Conservation (phyloP, 2,329 filamentous ascomycete species). For the Amesomyces nigricolor region DNA sequence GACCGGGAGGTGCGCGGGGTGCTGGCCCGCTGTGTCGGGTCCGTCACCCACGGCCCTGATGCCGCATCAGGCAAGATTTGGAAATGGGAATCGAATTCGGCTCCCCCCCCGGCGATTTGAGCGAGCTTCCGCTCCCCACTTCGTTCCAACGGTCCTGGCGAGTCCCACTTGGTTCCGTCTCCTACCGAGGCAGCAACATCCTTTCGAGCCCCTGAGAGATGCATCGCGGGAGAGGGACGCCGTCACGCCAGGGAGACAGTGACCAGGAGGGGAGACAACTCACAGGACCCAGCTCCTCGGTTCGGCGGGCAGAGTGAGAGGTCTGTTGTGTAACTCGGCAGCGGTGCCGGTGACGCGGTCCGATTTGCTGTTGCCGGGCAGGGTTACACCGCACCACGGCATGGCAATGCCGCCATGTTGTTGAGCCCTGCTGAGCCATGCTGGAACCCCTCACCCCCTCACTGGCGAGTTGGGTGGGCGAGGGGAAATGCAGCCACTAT, state of each 20-base stretch:
- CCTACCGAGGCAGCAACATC: neutral
- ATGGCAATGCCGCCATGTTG: neutral
- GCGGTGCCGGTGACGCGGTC: neutral
- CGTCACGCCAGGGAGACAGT: too few species aligned
- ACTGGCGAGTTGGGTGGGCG: conserved; percentile 5
- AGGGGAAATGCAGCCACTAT: conserved; percentile 4
- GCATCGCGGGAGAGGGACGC: neutral
- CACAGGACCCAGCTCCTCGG: too few species aligned
- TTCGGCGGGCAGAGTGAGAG: too few species aligned
- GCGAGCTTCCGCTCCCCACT: neutral
- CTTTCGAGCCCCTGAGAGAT: neutral
- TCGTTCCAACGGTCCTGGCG: too few species aligned
- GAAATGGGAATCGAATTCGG: neutral
- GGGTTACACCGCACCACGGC: neutral
- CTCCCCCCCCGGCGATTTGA: too few species aligned
- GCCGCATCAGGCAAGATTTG: neutral
- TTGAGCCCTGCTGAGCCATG: too few species aligned
- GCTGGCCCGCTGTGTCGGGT: conserved; percentile 3
- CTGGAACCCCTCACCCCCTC: neutral
- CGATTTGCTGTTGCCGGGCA: neutral
- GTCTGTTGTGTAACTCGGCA: neutral
- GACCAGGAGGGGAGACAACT: too few species aligned
- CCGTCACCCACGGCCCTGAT: conserved; percentile 1
- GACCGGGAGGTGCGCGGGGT: neutral
- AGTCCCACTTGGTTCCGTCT: neutral